Base-by-base conservation (phyloP, 1,284 basidiomycete species). In the Butyriboletus appendiculatus region DNA sequence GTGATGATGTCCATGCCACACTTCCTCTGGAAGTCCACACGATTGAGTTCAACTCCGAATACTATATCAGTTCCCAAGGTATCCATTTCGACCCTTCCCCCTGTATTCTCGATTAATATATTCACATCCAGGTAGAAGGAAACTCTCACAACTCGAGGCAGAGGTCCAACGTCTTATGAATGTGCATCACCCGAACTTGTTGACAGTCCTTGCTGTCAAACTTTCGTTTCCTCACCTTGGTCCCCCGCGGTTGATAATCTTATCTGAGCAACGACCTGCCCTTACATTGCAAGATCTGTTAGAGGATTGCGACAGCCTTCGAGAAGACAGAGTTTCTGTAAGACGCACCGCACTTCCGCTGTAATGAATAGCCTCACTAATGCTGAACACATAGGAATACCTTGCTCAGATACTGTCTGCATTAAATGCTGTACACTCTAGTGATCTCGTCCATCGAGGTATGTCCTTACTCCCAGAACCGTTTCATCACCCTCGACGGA, bases 31-130 rank as follows among this genome's bases (percentile, higher is more conserved):
- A 90, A 60, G 74, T 92, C 12, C 80, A 85, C 62, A 73, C 81
- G 8, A 76, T 89, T 28, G 77, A 76, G 16, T 91, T 92, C 60
- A 75, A 80, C 51, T 79, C 85, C 0, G 75, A 76, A 26, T 90
- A 91, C 63, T 92, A 92, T 62, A 73, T 75, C 3, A 81, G 81
- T 0, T 77, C 67, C 12, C 86, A 87, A 76, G 89, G 87, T 71
- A 53, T 49, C 44, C 18, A n/a, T 50, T 4, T 40, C 14, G 5
- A 50, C n/a, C 8, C 41, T n/a, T 34, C 18, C 33, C 5, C 24
- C 0, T 18, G 16, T 43, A 22, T 20, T 7, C 38, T 26, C 33
- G 1, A 30, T 44, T 44, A 24, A 59, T 51, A 16, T 30, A 16
- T 18, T 10, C 28, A 4, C 32, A 7, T 50, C 1, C 43, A 79